Evolutionary conservation across 2,329 filamentous ascomycete species (phyloP), one percentile per base, ranked within the genome.

Genomic region (Neofusicoccum sp.): DNA sequence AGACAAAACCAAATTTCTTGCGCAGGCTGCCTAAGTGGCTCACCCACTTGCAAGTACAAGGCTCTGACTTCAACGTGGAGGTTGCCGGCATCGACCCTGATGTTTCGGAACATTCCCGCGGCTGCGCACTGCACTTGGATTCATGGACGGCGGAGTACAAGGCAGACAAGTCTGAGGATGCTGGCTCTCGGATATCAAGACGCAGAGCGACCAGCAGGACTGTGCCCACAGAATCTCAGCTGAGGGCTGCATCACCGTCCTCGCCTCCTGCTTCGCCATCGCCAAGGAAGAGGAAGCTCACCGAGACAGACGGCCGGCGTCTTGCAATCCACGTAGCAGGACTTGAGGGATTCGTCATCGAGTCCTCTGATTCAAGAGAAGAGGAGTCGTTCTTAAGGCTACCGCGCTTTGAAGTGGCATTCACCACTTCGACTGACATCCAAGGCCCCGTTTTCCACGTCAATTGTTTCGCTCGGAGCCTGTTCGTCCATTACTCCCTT

Each of bases 131-230:
- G 14, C 93, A 97, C 71, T 81, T 98, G 48, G 92, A 97, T 67
- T 91, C 89, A 0, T 95, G 93, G 86, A 91, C 89, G 0, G 87
- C 91, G 3, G 93, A 98, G 69, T 99, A 99, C 76, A 89, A 90
- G 67, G 91, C 91, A 3, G 91, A 95, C 69, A 89, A 89, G 67
- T 80, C 89, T 6, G 90, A 94, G 62, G 83, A 85, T 1, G 74
- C 85, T 5, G 83, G 86, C 54, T 81, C 85, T 50, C 84, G 84
- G 62, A 78, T 83, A 9, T 73, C 79, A 12, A 85, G 92, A 67
- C 87, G 93, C 66, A 86, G 92, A 68, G 89, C 91, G 33, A 87
- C 88, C 63, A 96, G 90, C 70, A 87, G 76, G 6, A 87, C 71
- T 1, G 74, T 78, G 63, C 75, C 74, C 45, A 70, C 89, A 11